phyloP scores from a whole-genome alignment of 768 basidiomycete species.

The Tricholomella constricta region DNA sequence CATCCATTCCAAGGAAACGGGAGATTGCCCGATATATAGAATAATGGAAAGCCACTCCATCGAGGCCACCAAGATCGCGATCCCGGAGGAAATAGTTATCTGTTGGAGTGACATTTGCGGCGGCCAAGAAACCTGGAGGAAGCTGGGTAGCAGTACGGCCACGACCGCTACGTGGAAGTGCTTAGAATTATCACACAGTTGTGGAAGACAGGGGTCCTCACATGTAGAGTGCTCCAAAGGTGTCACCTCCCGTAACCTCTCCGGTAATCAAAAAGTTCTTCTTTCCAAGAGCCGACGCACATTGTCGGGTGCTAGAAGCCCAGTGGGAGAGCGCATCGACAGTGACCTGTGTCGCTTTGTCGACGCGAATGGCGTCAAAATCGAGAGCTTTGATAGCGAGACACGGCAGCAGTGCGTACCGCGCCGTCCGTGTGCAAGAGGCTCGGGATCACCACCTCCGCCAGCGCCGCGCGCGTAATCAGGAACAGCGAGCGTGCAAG shows the following conservation, averaged over 20 bases:
- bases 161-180: constrained; percentile 62
- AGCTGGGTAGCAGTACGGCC: constrained; percentile 77
- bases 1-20: constrained; percentile 95
- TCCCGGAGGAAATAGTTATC: constrained; percentile 80
- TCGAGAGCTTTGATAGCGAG: constrained; percentile 87
- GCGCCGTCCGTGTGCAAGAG: constrained; percentile 67
- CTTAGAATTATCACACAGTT: not conserved
- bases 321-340: constrained; percentile 79
- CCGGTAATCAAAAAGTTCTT: constrained; percentile 89
- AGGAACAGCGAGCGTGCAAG: constrained; percentile 43
- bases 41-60: constrained; percentile 89
- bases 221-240: constrained; percentile 86
- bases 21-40: constrained; percentile 86
- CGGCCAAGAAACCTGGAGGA: constrained; percentile 68
- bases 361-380: constrained; percentile 92
- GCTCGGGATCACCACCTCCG: constrained; percentile 60
- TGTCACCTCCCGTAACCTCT: constrained; percentile 93
- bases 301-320: constrained; percentile 71
- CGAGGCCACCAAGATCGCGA: constrained; percentile 60
- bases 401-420: constrained; percentile 83
- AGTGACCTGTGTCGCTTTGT: constrained; percentile 91
- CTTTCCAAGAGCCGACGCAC: constrained; percentile 74
- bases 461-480: constrained; percentile 37
- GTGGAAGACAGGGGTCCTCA: constrained; percentile 35
- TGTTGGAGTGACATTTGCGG: constrained; percentile 62